A percentile compares a stretch with the other conserved stretches of the same genome.
Evolutionary conservation across 441 rosid species (phyloP).

Genomic region (Breynia disticha): DNA sequence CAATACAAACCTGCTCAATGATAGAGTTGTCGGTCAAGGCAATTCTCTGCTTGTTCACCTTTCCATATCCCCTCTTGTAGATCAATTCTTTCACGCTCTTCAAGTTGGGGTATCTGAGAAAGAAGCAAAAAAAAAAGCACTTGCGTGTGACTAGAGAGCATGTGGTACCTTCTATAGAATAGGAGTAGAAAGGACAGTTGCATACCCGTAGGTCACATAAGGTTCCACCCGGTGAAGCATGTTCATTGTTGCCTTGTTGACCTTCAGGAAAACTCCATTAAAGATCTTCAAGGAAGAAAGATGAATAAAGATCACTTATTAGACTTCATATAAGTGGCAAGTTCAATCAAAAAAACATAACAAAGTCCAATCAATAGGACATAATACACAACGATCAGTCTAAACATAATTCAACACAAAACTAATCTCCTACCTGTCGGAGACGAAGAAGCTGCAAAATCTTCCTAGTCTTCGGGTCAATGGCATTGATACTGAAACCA

Average conservation of each 20-base stretch:
- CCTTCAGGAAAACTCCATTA: constrained; percentile 79
- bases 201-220: constrained; percentile 72
- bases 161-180: too few relatives aligned
- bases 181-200: background rate
- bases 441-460: constrained; percentile 65
- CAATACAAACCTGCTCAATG: constrained; percentile 37
- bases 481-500: constrained; percentile 57
- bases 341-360: too few relatives aligned
- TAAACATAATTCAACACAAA: too few relatives aligned
- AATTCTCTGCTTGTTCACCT: constrained; percentile 58
- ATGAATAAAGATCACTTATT: background rate
- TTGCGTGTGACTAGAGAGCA: too few relatives aligned
- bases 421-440: constrained; percentile 41
- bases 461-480: constrained; percentile 66
- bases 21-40: constrained; percentile 61
- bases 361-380: too few relatives aligned
- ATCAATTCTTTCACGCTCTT: constrained; percentile 67
- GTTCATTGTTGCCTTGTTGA: constrained; percentile 68
- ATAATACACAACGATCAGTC: too few relatives aligned
- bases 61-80: constrained; percentile 69
- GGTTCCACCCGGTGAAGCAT: constrained; percentile 81
- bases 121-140: background rate
- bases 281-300: constrained; percentile 31
- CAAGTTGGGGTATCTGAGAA: constrained; percentile 50
- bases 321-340: background rate